phyloP scores from a whole-genome alignment of 805 yeast genomes.

The Lachancea kluyveri region DNA sequence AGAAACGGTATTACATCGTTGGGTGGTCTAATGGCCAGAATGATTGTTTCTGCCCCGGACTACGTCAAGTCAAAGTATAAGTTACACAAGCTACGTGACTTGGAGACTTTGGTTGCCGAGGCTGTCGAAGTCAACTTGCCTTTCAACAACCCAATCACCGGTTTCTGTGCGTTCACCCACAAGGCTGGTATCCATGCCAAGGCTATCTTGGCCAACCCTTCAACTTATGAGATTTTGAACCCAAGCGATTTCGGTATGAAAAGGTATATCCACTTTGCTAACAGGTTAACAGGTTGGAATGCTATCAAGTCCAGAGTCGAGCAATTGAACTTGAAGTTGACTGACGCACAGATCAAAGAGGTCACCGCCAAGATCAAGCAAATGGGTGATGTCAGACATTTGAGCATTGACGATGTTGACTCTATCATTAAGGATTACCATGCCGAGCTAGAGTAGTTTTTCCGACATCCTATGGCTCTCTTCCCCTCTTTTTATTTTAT shows the following conservation, averaged over 20 bases:
- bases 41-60: slow-evolving; percentile 97
- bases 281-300: slow-evolving; percentile 98
- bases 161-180: slow-evolving; percentile 98
- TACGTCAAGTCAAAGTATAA: slow-evolving; percentile 92
- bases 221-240: slow-evolving; percentile 91
- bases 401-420: slow-evolving; percentile 95
- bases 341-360: slow-evolving; percentile 93
- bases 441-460: slow-evolving; percentile 38
- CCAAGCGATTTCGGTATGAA: slow-evolving; percentile 95
- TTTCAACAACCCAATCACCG: slow-evolving; percentile 97
- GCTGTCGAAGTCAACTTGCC: slow-evolving; percentile 96
- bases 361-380: slow-evolving; percentile 89
- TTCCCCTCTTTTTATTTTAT: not conserved
- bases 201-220: slow-evolving; percentile 96
- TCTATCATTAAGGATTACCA: slow-evolving; percentile 93
- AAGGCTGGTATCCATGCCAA: slow-evolving; percentile 99
- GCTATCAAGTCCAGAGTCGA: slow-evolving; percentile 98
- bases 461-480: no score
- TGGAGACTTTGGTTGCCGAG: slow-evolving; percentile 93
- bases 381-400: slow-evolving; percentile 91
- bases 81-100: slow-evolving; percentile 89
- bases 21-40: slow-evolving; percentile 98
- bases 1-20: slow-evolving; percentile 96
- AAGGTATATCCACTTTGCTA: slow-evolving; percentile 95
- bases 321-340: slow-evolving; percentile 82